Conservation (phyloP, 169 alveolate species). For the Ichthyophthirius multifiliis region DNA sequence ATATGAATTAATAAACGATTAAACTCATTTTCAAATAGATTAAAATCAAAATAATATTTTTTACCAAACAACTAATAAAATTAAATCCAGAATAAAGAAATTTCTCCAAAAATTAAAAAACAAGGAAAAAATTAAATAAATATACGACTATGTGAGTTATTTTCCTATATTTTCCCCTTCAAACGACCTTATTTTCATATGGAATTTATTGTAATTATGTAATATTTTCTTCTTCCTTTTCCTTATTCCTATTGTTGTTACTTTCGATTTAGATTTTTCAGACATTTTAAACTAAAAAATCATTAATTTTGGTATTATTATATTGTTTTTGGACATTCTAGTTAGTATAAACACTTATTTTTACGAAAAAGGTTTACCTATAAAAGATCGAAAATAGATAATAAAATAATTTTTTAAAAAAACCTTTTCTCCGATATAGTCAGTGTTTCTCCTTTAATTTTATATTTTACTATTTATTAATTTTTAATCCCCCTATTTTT, state of each 20-base stretch:
- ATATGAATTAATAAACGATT: too few relatives aligned
- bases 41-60: too few relatives aligned
- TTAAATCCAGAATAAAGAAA: too few relatives aligned
- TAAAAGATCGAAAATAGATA: neutral
- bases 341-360: neutral
- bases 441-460: neutral
- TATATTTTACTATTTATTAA: neutral
- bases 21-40: too few relatives aligned
- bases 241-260: neutral
- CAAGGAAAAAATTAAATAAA: too few relatives aligned
- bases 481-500: neutral
- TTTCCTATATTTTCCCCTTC: slow-evolving; percentile 4
- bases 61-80: too few relatives aligned
- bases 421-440: neutral
- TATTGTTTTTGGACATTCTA: neutral
- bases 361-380: neutral
- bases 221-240: neutral
- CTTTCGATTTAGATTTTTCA: neutral
- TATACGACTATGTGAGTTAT: too few relatives aligned
- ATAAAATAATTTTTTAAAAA: neutral
- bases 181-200: neutral
- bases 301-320: neutral
- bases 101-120: too few relatives aligned
- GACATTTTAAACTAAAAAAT: neutral
- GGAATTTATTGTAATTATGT: neutral